These are phyloP conservation scores for Magnusiomyces tetraspermus DNA, from an alignment of 1,139 yeast species.

Conservation along the genomic window DNA sequence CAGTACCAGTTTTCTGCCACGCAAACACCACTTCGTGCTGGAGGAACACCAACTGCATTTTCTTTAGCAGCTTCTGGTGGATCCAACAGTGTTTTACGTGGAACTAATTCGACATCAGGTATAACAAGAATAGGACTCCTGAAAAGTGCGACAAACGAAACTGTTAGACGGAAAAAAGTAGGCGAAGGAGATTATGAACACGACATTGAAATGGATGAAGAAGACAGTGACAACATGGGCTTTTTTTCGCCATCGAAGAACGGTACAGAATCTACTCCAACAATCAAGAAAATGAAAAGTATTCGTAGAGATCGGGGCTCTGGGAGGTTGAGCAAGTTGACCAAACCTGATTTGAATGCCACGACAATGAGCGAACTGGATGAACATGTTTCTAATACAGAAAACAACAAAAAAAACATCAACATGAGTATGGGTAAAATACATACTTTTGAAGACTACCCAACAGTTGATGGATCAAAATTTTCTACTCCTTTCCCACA, in stretches of 20 bases:
- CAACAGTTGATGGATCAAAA: too few species aligned
- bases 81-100: not conserved
- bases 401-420: too few species aligned
- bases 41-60: not conserved
- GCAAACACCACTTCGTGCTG: constrained; percentile 17
- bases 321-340: not conserved
- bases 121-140: not conserved
- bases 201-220: not conserved
- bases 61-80: not conserved
- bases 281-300: not conserved
- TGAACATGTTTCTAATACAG: too few species aligned
- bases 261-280: not conserved
- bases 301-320: not conserved
- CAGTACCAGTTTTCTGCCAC: constrained; percentile 29
- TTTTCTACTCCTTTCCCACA: too few species aligned
- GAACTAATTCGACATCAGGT: not conserved
- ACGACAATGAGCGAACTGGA: too few species aligned
- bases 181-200: not conserved
- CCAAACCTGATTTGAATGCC: not conserved
- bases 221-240: not conserved
- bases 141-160: not conserved
- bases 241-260: not conserved
- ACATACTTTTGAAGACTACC: too few species aligned
- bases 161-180: not conserved
- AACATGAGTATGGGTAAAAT: not conserved